Base-by-base conservation (phyloP, 2,329 filamentous ascomycete genomes). In the Trichoderma oligosporum region DNA sequence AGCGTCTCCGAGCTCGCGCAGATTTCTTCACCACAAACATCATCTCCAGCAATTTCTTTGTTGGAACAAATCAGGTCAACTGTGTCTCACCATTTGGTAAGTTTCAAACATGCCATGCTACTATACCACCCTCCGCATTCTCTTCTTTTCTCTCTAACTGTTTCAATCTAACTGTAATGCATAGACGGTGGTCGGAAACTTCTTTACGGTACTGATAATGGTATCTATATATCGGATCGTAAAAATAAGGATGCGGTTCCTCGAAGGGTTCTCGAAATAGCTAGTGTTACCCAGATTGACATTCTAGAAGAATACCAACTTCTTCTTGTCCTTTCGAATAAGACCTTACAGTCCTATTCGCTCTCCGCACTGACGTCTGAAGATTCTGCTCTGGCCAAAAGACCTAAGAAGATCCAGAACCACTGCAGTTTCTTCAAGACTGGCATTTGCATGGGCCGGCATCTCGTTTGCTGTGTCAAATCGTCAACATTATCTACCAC, bases 401-500 rank as follows among this genome's bases (percentile, higher is more conserved):
- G 91, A 39, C 91, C 91, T 7, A 93, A 94, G 78, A 97, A 97
- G 79, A 97, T 99, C 62, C 88, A 92, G 73, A 96, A 89, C 66
- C 92, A 97, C 74, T 95, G 93, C 73, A 97, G 93, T 73, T 99
- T 97, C 77, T 99, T 99, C 84, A 96, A 95, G 75, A 89, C 91
- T 16, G 94, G 94, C 36, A 95, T 97, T 67, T 97, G 94, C 69
- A 82, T 97, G 59, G 92, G 94, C 31, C 84, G 94, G 61, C 94
- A 97, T 70, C 80, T 99, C 54, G 94, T 99, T 27, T 97, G 93
- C 74, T 95, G 91, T 65, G 94, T 97, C 67, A 97, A 96, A 77
- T 96, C 91, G 38, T 93, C 89, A 16, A 89, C 92, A 3, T 78
- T 97, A 29, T 96, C 91, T 52, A 96, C 91, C 12, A 97, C 93